Evolutionary conservation across 805 yeast genomes (phyloP), one percentile per base, ranked within the genome.

Genomic region (Kodamaea restingae): DNA sequence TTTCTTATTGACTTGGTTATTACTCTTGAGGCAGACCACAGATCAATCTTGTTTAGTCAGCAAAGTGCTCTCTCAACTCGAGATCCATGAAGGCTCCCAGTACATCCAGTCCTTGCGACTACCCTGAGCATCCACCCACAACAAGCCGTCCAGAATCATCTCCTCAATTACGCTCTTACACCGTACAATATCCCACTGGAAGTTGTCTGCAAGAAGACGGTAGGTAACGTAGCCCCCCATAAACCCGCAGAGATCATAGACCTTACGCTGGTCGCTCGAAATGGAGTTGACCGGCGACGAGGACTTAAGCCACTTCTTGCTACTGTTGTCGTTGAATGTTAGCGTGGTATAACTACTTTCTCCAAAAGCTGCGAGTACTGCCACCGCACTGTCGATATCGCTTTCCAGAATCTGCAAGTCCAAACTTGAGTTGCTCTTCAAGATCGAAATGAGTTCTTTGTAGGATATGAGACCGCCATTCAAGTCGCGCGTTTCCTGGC

Each of bases 401-500:
- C 56, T 59, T 25, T 70, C 73, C 0, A 57, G 57, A 3, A 65
- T 48, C 15, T 64, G 53, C 17, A 62, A 46, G 43, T 55, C 59
- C 15, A 62, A 56, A 38, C 56, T 52, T 40, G 61, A 48, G 18
- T 62, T 51, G 5, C 56, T 55, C 22, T 57, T 50, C 5, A 68
- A 45, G 18, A 61, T 49, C 18, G 60, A 56, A 8, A 44, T 42
- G 11, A 67, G 51, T 42, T 67, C 73, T 27, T 75, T 67, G 18
- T 86, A 65, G 0, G 85, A 67, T 15, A 88, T 74, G 10, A 88
- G 65, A 0, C 97, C 97, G 11, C 97, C 97, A 54, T 87, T 90
- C 43, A 80, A 63, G 41, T 75, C 80, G 46, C 81, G 63, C 2
- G 91, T 83, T 17, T 70, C 67, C 39, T 81, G 78, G 52, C 95